Evolutionary conservation across 2,329 filamentous ascomycete species (phyloP).

Genomic region (Oidium heveae): DNA sequence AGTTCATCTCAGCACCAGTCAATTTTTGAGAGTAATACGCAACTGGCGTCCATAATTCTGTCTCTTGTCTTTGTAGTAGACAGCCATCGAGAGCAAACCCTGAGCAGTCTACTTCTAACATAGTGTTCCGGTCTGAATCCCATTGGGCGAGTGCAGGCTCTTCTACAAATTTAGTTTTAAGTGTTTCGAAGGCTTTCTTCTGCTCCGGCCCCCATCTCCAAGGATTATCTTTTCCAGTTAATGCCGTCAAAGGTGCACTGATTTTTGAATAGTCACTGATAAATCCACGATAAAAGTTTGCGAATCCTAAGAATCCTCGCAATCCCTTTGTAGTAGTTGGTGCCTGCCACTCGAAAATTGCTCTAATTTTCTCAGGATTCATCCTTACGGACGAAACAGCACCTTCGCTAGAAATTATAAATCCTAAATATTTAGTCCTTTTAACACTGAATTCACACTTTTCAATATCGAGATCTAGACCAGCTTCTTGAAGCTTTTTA

Average conservation of each 20-base stretch:
- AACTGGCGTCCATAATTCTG: background rate
- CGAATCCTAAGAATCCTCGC: background rate
- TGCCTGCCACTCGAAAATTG: background rate
- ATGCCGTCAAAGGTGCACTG: background rate
- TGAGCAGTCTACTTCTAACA: too few relatives aligned
- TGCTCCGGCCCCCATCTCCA: background rate
- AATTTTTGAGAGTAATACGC: background rate
- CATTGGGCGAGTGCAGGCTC: background rate
- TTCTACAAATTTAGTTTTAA: background rate
- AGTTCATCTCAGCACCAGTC: background rate
- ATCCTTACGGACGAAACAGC: too few relatives aligned
- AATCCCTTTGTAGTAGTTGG: background rate
- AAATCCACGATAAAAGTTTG: too few relatives aligned
- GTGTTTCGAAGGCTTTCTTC: background rate
- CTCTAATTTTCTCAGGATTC: too few relatives aligned
- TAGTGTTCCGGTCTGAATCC: background rate
- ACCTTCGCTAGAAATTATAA: too few relatives aligned
- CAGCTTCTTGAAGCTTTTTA: too few relatives aligned
- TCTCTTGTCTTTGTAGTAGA: background rate
- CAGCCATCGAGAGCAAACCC: background rate
- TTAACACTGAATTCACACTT: too few relatives aligned
- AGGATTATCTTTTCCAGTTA: too few relatives aligned
- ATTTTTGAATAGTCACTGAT: background rate
- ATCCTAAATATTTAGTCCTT: too few relatives aligned
- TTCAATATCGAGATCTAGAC: too few relatives aligned